phyloP scores from a whole-genome alignment of 2,329 filamentous ascomycete species.

The Apiospora rasikravindrae region DNA sequence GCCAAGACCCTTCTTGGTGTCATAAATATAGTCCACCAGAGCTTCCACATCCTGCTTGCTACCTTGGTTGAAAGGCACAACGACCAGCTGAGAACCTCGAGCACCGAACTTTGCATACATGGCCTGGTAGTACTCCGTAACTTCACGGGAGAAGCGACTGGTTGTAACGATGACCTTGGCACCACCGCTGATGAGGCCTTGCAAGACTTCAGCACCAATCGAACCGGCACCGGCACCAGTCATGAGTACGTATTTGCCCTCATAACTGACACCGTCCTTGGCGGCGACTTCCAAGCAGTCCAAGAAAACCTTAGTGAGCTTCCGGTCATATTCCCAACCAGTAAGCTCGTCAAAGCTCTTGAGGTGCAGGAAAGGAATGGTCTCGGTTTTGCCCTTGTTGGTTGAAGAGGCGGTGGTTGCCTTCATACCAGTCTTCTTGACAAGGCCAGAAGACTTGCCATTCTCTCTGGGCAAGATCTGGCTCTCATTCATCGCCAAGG shows the following conservation, averaged over 20 bases:
- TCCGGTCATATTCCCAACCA: conserved; percentile 99
- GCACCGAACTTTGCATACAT: conserved; percentile 97
- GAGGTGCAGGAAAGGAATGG: conserved; percentile 95
- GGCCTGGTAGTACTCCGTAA: conserved; percentile 98
- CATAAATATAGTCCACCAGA: conserved; percentile 94
- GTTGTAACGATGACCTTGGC: conserved; percentile 97
- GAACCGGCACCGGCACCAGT: conserved; percentile 97
- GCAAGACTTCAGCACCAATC: conserved; percentile 94
- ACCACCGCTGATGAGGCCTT: conserved; percentile 94
- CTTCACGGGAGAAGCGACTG: conserved; percentile 92
- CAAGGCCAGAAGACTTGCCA: conserved; percentile 57
- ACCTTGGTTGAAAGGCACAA: conserved; percentile 98
- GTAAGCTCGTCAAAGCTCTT: conserved; percentile 92
- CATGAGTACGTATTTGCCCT: conserved; percentile 96
- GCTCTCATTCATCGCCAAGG: conserved; percentile 95
- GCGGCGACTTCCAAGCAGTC: conserved; percentile 91
- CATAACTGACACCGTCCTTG: conserved; percentile 84
- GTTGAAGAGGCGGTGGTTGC: conserved; percentile 51
- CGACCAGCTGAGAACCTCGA: conserved; percentile 93
- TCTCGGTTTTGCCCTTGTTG: conserved; percentile 91
- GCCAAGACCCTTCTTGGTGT: conserved; percentile 91
- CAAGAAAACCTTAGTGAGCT: conserved; percentile 90
- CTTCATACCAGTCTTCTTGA: conserved; percentile 57
- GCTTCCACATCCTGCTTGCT: conserved; percentile 98
- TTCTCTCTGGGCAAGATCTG: conserved; percentile 93